Conservation (phyloP, 495 filamentous ascomycete genomes). For the Neurospora sp. region DNA sequence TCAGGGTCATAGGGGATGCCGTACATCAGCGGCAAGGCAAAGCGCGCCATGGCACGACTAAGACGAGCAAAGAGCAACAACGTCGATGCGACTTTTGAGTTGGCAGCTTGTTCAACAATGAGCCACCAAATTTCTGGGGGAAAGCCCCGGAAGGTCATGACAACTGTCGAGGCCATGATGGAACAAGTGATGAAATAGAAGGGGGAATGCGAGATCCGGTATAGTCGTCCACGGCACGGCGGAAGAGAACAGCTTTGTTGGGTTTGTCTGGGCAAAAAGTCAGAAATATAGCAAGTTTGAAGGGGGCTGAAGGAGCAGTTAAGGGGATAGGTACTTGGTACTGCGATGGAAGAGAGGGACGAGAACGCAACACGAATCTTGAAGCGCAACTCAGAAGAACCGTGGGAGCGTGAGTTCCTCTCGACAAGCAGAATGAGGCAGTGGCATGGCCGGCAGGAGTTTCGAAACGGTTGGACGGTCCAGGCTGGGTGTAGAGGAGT, state of each 20-base stretch:
- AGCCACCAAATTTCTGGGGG: slow-evolving; percentile 53
- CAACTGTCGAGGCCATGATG: not conserved
- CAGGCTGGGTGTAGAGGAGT: not conserved
- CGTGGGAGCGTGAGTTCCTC: not conserved
- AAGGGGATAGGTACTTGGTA: not conserved
- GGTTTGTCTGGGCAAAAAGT: not conserved
- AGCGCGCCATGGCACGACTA: slow-evolving; percentile 40
- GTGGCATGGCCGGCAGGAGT: not conserved
- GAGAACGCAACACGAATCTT: not conserved
- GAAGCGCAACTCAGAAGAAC: not conserved
- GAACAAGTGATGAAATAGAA: not conserved
- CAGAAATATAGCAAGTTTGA: not conserved
- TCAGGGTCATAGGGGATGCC: slow-evolving; percentile 25
- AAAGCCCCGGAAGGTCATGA: slow-evolving; percentile 18
- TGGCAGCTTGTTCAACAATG: slow-evolving; percentile 45
- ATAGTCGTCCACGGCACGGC: not conserved
- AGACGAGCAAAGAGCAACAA: slow-evolving; percentile 46
- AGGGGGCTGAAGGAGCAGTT: not conserved
- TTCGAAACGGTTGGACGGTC: not conserved
- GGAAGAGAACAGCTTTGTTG: not conserved
- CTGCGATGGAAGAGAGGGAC: not conserved
- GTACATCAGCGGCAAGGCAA: slow-evolving; percentile 55
- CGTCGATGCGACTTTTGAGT: slow-evolving; percentile 41
- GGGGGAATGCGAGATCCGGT: not conserved
- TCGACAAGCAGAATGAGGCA: not conserved